phyloP scores from a whole-genome alignment of 2,329 filamentous ascomycete genomes.

The Beauveria sp. region DNA sequence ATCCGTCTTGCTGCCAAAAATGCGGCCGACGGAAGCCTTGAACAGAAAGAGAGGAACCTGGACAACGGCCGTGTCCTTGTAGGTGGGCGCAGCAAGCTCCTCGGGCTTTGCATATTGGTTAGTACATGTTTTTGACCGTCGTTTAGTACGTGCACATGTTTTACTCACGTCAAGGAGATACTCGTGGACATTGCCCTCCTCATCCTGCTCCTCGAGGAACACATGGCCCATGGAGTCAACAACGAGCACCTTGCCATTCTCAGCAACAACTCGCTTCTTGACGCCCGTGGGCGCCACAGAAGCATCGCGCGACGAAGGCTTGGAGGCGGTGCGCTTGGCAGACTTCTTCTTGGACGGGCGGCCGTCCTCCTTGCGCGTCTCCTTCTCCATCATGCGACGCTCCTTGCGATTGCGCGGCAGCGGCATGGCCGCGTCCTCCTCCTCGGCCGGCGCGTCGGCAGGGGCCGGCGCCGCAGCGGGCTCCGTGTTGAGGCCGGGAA shows the following conservation, averaged over 20 bases:
- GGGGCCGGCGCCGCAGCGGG: conserved; percentile 34
- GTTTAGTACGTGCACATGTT: not conserved
- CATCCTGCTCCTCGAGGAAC: conserved; percentile 85
- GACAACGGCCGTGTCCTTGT: conserved; percentile 78
- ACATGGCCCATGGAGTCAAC: conserved; percentile 91
- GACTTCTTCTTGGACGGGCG: conserved; percentile 44
- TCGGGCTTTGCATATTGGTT: conserved; percentile 50
- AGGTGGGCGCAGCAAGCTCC: conserved; percentile 68
- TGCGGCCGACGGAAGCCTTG: conserved; percentile 44
- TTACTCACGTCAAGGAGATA: conserved; percentile 77
- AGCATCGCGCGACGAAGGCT: conserved; percentile 32
- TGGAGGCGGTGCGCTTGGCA: conserved; percentile 30
- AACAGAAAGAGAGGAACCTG: conserved; percentile 71
- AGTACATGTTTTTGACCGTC: conserved; percentile 10
- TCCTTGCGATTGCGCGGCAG: conserved; percentile 73
- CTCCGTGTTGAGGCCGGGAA: conserved; percentile 56
- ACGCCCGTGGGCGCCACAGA: conserved; percentile 60
- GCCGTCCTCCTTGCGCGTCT: conserved; percentile 62
- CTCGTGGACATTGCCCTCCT: conserved; percentile 75
- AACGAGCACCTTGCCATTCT: conserved; percentile 92
- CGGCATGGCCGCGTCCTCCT: conserved; percentile 41
- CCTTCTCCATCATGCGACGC: conserved; percentile 81
- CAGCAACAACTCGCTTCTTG: conserved; percentile 80
- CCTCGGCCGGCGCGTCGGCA: conserved; percentile 32
- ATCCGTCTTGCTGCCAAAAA: conserved; percentile 32